Conservation (phyloP, 768 basidiomycete species). For the Crassisporium funariophilum region DNA sequence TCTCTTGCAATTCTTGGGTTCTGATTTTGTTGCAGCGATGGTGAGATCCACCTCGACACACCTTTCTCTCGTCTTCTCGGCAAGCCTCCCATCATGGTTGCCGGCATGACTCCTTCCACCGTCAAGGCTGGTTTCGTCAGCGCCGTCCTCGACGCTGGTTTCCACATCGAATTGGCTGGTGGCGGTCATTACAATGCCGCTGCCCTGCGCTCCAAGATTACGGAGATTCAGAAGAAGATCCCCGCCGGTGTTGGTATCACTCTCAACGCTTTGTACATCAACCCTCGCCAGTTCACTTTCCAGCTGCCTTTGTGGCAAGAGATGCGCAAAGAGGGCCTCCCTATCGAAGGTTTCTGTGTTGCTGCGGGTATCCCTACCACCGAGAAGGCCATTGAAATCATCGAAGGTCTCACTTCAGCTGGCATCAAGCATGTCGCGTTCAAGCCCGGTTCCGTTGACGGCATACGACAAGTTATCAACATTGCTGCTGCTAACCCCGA, state of each 20-base stretch:
- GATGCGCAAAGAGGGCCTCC: conserved; percentile 92
- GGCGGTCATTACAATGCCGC: conserved; percentile 95
- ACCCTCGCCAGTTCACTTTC: conserved; percentile 96
- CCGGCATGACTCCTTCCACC: conserved; percentile 98
- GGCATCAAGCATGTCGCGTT: conserved; percentile 97
- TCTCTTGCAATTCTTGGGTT: conserved; percentile 1
- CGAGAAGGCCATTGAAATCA: conserved; percentile 97
- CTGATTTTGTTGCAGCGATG: conserved; percentile 61
- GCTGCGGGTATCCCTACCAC: conserved; percentile 96
- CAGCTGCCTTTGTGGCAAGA: conserved; percentile 98
- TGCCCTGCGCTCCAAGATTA: conserved; percentile 86
- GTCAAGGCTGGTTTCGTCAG: conserved; percentile 95
- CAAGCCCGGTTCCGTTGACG: conserved; percentile 98
- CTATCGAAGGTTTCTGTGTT: conserved; percentile 98
- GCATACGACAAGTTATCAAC: conserved; percentile 95
- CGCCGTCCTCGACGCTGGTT: conserved; percentile 90
- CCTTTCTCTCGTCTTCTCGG: conserved; percentile 95
- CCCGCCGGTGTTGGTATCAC: conserved; percentile 91
- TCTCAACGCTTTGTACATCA: conserved; percentile 96
- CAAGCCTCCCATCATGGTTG: conserved; percentile 99
- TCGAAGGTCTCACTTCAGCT: conserved; percentile 72
- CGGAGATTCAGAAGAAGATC: conserved; percentile 87
- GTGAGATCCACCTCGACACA: conserved; percentile 90
- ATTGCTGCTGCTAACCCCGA: conserved; percentile 93
- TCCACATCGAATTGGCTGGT: conserved; percentile 95